These are phyloP conservation scores for Elsinoe perseae DNA, from an alignment of 2,329 filamentous ascomycete genomes.

Conservation along the genomic window DNA sequence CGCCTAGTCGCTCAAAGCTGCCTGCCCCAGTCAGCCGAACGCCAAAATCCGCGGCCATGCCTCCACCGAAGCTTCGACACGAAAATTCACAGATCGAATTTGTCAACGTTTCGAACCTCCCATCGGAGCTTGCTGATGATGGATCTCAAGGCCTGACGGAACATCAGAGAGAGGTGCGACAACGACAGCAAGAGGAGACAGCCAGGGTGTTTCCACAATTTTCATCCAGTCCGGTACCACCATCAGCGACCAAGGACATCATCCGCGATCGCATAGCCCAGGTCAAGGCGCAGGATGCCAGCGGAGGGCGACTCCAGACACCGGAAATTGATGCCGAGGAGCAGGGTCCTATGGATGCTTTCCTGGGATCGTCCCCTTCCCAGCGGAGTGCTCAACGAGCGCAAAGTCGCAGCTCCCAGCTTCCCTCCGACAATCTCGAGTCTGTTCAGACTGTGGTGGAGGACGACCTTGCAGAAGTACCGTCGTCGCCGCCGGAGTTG, in stretches of 20 bases:
- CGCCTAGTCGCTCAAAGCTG: neutral
- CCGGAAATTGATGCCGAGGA: slow-evolving; percentile 35
- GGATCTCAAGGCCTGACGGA: slow-evolving; percentile 73
- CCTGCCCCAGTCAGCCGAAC: neutral
- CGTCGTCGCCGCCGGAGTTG: slow-evolving; percentile 18
- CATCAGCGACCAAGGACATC: slow-evolving; percentile 22
- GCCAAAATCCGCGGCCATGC: slow-evolving; percentile 17
- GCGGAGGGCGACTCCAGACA: slow-evolving; percentile 32
- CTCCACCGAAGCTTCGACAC: slow-evolving; percentile 57
- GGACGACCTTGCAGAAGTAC: slow-evolving; percentile 15
- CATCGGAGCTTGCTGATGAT: slow-evolving; percentile 36
- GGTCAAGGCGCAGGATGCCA: slow-evolving; percentile 21
- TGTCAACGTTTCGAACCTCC: slow-evolving; percentile 57
- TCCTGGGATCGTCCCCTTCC: slow-evolving; percentile 47
- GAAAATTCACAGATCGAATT: slow-evolving; percentile 79
- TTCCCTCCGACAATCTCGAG: slow-evolving; percentile 17
- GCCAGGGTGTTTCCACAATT: slow-evolving; percentile 62
- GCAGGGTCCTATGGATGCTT: slow-evolving; percentile 36
- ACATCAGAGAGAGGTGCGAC: slow-evolving; percentile 67
- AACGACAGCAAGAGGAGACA: slow-evolving; percentile 58
- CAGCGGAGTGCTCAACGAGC: slow-evolving; percentile 32
- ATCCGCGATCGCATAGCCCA: slow-evolving; percentile 26
- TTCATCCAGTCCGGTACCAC: slow-evolving; percentile 44
- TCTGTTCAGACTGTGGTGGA: slow-evolving; percentile 19
- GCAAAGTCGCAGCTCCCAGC: neutral